Conservation (phyloP, 2,329 filamentous ascomycete species). For the Nectriaceae sp. region DNA sequence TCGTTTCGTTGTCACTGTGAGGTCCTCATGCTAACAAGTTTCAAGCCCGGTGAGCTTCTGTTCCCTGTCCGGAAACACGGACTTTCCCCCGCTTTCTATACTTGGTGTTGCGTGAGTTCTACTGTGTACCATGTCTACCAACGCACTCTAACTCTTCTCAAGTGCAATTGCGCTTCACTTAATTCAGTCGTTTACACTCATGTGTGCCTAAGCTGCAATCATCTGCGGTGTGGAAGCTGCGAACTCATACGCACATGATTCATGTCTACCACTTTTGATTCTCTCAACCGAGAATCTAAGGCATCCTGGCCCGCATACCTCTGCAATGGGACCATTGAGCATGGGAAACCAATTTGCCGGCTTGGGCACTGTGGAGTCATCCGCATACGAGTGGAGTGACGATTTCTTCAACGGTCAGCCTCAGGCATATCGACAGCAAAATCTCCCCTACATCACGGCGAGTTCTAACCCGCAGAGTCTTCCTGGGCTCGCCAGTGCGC, state of each 20-base stretch:
- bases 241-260: not conserved
- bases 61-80: not conserved
- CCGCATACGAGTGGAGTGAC: conserved; percentile 2
- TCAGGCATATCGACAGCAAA: not conserved
- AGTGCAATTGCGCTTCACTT: not conserved
- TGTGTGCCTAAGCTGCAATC: not conserved
- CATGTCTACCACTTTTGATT: not conserved
- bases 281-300: too few relatives aligned
- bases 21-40: not conserved
- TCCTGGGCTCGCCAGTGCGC: not conserved
- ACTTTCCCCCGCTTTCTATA: not conserved
- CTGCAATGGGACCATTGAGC: not conserved
- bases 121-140: not conserved
- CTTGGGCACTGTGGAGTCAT: not conserved
- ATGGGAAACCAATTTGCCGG: not conserved
- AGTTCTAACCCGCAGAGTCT: not conserved
- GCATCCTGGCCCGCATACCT: not conserved
- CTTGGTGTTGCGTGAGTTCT: not conserved
- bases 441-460: not conserved
- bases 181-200: not conserved
- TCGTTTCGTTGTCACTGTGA: not conserved
- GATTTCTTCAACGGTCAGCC: conserved; percentile 1
- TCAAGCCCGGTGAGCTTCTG: not conserved
- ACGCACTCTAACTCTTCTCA: not conserved
- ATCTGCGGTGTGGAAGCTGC: not conserved